phyloP scores from a whole-genome alignment of 2,329 filamentous ascomycete species.

The Torrubiellomyces zombiae region DNA sequence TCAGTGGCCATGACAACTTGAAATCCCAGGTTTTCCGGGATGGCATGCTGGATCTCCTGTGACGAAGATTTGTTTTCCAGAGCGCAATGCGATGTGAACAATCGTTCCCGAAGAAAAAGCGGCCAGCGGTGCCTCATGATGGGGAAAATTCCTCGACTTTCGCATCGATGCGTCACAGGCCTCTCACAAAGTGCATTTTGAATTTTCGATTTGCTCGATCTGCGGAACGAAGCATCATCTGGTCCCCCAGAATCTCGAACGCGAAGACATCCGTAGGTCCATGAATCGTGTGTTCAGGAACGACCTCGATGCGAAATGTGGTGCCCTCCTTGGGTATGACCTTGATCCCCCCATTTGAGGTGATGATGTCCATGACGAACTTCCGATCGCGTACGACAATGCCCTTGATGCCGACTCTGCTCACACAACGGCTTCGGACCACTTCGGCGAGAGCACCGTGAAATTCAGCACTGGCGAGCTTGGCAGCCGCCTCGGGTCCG shows the following conservation, averaged over 20 bases:
- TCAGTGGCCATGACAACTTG: too few species aligned
- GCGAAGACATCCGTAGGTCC: slow-evolving; percentile 28
- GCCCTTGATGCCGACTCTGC: slow-evolving; percentile 67
- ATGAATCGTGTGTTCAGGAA: slow-evolving; percentile 13
- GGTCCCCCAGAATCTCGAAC: slow-evolving; percentile 77
- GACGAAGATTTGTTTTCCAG: too few species aligned
- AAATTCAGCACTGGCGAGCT: slow-evolving; percentile 74
- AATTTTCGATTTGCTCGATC: slow-evolving; percentile 87
- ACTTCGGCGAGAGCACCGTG: slow-evolving; percentile 77
- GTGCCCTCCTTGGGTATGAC: slow-evolving; percentile 81
- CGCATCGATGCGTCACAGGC: slow-evolving; percentile 43
- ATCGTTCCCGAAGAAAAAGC: too few species aligned
- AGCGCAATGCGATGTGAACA: too few species aligned
- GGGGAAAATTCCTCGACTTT: not conserved
- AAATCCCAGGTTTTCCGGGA: too few species aligned
- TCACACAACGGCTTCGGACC: slow-evolving; percentile 62
- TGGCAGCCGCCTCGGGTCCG: slow-evolving; percentile 45
- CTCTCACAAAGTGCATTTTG: slow-evolving; percentile 67
- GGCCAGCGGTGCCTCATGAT: too few species aligned
- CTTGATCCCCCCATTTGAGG: slow-evolving; percentile 52
- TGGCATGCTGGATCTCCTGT: too few species aligned
- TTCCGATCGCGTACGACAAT: slow-evolving; percentile 82
- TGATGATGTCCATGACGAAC: slow-evolving; percentile 75
- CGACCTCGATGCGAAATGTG: slow-evolving; percentile 62
- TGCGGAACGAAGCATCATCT: slow-evolving; percentile 66